Percentiles rank a stretch among this genome's conserved stretches.
Evolutionary conservation across 345 rosid genomes (phyloP).

Genomic region (Luvunga scandens): DNA sequence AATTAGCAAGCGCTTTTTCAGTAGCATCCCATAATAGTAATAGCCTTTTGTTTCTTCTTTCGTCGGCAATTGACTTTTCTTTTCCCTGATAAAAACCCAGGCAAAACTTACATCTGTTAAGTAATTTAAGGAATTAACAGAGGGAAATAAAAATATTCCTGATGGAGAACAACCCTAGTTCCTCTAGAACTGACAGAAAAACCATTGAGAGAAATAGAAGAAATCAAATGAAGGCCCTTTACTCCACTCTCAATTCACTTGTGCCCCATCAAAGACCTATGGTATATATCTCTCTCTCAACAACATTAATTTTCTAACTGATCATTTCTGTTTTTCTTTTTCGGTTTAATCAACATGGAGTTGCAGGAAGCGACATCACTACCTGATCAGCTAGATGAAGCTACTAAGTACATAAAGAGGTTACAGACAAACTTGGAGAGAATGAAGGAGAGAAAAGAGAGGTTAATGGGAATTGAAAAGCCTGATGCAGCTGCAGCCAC

Average conservation of each 20-base stretch:
- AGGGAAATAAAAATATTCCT: background rate
- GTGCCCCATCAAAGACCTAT: slow-evolving; percentile 37
- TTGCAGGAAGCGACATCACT: slow-evolving; percentile 41
- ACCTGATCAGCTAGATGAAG: slow-evolving; percentile 57
- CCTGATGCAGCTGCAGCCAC: background rate
- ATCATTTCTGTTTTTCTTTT: background rate
- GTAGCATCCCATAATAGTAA: slow-evolving; percentile 20
- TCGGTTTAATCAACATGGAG: background rate
- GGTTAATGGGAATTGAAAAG: slow-evolving; percentile 19
- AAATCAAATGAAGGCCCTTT: slow-evolving; percentile 60
- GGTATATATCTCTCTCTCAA: slow-evolving; percentile 21
- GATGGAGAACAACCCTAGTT: slow-evolving; percentile 42
- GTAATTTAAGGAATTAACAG: background rate
- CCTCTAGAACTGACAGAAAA: slow-evolving; percentile 53
- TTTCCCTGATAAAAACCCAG: background rate
- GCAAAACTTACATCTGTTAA: background rate
- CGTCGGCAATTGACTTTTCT: slow-evolving; percentile 8
- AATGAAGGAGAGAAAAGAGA: slow-evolving; percentile 50
- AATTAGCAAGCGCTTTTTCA: slow-evolving; percentile 11
- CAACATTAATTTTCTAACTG: background rate
- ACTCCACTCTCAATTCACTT: slow-evolving; percentile 49
- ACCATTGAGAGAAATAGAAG: slow-evolving; percentile 57
- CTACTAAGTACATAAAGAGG: slow-evolving; percentile 55
- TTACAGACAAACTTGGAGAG: slow-evolving; percentile 50
- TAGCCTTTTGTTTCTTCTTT: background rate